Evolutionary conservation across 352 stramenopile genomes (phyloP), one percentile per base, ranked within the genome.

Genomic region (Pythium brachiatum): DNA sequence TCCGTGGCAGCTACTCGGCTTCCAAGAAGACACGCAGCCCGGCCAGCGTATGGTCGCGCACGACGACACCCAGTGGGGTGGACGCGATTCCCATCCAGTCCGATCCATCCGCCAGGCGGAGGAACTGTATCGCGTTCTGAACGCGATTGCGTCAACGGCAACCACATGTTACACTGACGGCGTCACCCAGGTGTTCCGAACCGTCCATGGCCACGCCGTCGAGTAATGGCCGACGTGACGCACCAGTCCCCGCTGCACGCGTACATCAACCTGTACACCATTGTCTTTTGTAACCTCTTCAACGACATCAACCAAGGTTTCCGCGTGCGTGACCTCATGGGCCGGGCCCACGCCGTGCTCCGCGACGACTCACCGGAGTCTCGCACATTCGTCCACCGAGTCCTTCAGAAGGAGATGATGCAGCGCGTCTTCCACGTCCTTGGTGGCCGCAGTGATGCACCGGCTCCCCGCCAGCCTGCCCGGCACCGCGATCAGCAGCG

Each of bases 261-360:
- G 4, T 50, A 29, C 21, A 50, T 50, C 43, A 50, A 31, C 43
- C 12, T 50, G 21, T 50, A 50, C 43, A 50, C 43, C n/a, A 50
- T 29, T n/a, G 23, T 50, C 1, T 50, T 50, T 18, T 20, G 29
- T 4, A 50, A 50, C 29, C 43, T 50, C 43, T 50, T 50, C 43
- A 29, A 16, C 29, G 43, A 50, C 43, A 20, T 50, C 43, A 50
- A 50, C 43, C n/a, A n/a, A 20, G 43, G n/a, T 16, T 21, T 20
- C 43, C 7, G 7, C 20, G n/a, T 50, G 4, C 11, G 13, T 11
- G 36, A 4, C 7, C 2, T 44, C 12, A 3, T 16, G 7, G 36
- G 36, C 36, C 36, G 15, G 11, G 36, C 36, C 15, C 36, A 16
- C 43, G 21, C n/a, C 20, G 8, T 4, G n/a, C 21, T 50, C n/a